Percentiles rank a stretch among this genome's conserved stretches.
Evolutionary conservation across 2,329 filamentous ascomycete genomes (phyloP).

Genomic region (Fusarium protoensiforme): DNA sequence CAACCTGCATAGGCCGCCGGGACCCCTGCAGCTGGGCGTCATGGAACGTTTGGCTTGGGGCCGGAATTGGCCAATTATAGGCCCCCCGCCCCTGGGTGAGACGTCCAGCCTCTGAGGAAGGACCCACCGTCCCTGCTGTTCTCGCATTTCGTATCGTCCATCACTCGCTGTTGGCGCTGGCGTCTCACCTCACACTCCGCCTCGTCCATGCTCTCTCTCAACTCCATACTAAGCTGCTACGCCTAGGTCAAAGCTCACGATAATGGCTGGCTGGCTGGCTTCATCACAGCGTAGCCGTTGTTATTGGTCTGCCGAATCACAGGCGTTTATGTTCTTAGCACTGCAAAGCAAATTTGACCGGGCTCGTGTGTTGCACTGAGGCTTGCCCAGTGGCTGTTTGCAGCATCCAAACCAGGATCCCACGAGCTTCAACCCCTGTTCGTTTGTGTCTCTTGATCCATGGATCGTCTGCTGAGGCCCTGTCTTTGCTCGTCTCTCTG

Average conservation of each 20-base stretch:
- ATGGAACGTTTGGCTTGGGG: slow-evolving; percentile 35
- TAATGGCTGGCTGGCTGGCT: background rate
- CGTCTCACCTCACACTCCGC: slow-evolving; percentile 12
- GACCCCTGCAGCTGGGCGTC: slow-evolving; percentile 32
- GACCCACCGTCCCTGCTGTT: slow-evolving; percentile 30
- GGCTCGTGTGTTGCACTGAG: slow-evolving; percentile 19
- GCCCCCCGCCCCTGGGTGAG: slow-evolving; percentile 28
- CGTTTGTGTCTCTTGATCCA: slow-evolving; percentile 28
- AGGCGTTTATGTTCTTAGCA: background rate
- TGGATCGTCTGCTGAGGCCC: slow-evolving; percentile 10
- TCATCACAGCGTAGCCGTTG: background rate
- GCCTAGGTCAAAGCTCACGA: slow-evolving; percentile 26
- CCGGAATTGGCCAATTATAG: slow-evolving; percentile 28
- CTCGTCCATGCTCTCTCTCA: slow-evolving; percentile 4
- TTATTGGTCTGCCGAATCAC: slow-evolving; percentile 16
- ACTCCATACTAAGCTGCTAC: slow-evolving; percentile 21
- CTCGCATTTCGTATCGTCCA: slow-evolving; percentile 20
- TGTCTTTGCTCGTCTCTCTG: slow-evolving; percentile 30
- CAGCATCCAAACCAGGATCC: slow-evolving; percentile 16
- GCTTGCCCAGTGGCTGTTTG: slow-evolving; percentile 28
- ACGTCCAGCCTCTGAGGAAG: slow-evolving; percentile 22
- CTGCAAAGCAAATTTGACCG: slow-evolving; percentile 13
- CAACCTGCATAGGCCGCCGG: slow-evolving; percentile 16
- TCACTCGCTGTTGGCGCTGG: slow-evolving; percentile 21
- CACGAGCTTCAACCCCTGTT: slow-evolving; percentile 31